phyloP scores from a whole-genome alignment of 2,329 filamentous ascomycete genomes.

The Trichophyton mentagrophytes region DNA sequence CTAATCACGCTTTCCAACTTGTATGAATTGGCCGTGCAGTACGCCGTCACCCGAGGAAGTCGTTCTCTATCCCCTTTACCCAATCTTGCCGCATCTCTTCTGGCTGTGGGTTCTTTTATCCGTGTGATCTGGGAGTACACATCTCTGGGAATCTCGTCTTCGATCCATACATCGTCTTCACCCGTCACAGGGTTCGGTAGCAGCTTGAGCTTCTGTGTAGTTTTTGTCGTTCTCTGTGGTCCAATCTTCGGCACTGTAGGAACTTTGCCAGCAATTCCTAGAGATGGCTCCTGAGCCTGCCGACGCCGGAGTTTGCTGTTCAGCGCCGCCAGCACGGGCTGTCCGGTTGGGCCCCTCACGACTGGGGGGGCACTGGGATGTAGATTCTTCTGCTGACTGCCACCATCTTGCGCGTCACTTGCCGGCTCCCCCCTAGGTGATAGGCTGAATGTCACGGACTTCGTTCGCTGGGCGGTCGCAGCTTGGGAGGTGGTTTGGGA shows the following conservation, averaged over 20 bases:
- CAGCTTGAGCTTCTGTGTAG: constrained; percentile 93
- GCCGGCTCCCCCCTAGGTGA: constrained; percentile 35
- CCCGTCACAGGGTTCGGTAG: constrained; percentile 77
- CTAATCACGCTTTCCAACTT: constrained; percentile 79
- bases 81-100: constrained; percentile 78
- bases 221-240: constrained; percentile 88
- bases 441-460: constrained; percentile 39
- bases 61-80: constrained; percentile 85
- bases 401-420: constrained; percentile 29
- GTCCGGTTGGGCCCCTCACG: constrained; percentile 22
- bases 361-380: constrained; percentile 28
- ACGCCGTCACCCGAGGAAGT: constrained; percentile 84
- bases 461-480: constrained; percentile 22
- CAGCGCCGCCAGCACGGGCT: constrained; percentile 60
- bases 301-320: constrained; percentile 79
- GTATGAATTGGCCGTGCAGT: constrained; percentile 88
- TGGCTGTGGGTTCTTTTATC: constrained; percentile 90
- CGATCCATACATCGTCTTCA: constrained; percentile 55
- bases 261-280: constrained; percentile 21
- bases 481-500: constrained; percentile 27
- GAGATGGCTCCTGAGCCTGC: constrained; percentile 58
- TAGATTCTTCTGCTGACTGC: constrained; percentile 30
- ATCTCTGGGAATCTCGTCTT: constrained; percentile 86
- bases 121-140: constrained; percentile 96
- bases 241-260: constrained; percentile 58